These are phyloP conservation scores for Begonia loranthoides DNA, from an alignment of 306 rosid genomes.

Conservation along the genomic window DNA sequence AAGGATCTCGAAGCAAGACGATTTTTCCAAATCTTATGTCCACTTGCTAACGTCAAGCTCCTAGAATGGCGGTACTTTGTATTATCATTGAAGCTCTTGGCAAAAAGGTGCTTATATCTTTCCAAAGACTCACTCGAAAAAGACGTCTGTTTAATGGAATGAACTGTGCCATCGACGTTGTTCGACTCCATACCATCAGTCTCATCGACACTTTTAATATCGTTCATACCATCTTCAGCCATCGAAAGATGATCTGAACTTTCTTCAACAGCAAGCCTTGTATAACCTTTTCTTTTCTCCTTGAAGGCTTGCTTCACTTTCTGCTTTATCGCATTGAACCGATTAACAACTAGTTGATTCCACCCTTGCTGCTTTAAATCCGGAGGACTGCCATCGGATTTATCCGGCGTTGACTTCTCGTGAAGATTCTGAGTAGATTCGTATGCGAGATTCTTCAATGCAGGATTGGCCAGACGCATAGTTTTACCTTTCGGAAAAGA, in stretches of 20 bases:
- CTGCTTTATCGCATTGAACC: conserved; percentile 61
- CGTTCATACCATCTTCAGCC: too few relatives aligned
- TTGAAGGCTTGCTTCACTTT: conserved; percentile 52
- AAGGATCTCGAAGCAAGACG: conserved; percentile 23
- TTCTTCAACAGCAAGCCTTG: conserved; percentile 22
- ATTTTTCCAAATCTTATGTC: conserved; percentile 27
- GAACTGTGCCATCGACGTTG: conserved; percentile 16
- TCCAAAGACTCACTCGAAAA: conserved; percentile 52
- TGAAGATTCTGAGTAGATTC: too few relatives aligned
- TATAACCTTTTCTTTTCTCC: conserved; percentile 43
- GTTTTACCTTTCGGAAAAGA: conserved; percentile 29
- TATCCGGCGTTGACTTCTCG: too few relatives aligned
- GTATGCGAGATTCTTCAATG: too few relatives aligned
- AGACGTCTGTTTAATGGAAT: conserved; percentile 33
- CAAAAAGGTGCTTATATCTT: conserved; percentile 61
- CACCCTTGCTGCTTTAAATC: conserved; percentile 51
- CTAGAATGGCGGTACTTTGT: conserved; percentile 22
- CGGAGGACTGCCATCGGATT: background rate
- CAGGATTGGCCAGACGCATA: background rate
- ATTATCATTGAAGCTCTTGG: conserved; percentile 30
- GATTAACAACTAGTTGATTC: conserved; percentile 70
- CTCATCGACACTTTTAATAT: too few relatives aligned
- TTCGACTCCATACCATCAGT: conserved; percentile 14
- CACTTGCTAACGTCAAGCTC: conserved; percentile 53
- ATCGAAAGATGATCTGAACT: conserved; percentile 9